Evolutionary conservation across 257 asterid species (phyloP).

Genomic region (Oldenlandia corymbosa): DNA sequence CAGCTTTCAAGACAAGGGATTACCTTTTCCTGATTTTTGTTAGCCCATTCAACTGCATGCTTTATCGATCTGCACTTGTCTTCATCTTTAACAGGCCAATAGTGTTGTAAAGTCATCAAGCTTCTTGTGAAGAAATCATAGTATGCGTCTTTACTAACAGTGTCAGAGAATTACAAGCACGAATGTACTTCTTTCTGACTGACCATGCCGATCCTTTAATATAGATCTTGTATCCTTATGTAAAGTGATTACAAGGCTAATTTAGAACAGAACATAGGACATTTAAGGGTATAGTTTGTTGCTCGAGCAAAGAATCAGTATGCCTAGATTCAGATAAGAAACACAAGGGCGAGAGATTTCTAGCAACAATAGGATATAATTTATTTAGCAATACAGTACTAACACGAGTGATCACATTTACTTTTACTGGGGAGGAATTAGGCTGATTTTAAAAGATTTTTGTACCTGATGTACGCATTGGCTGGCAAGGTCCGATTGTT

Average conservation of each 20-base stretch:
- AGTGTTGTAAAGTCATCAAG: conserved; percentile 72
- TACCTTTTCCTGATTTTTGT: conserved; percentile 51
- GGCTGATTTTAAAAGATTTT: neutral
- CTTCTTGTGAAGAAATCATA: conserved; percentile 81
- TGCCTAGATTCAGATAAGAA: neutral
- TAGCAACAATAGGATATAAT: neutral
- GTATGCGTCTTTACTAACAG: conserved; percentile 56
- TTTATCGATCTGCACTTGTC: conserved; percentile 78
- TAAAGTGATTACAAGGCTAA: neutral
- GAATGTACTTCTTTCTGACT: conserved; percentile 86
- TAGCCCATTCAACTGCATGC: conserved; percentile 87
- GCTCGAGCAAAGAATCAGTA: neutral
- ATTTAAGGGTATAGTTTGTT: neutral
- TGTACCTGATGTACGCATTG: conserved; percentile 77
- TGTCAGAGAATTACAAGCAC: conserved; percentile 69
- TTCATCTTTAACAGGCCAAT: conserved; percentile 69
- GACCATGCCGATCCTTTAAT: conserved; percentile 92
- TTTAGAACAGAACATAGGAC: neutral
- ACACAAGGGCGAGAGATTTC: neutral
- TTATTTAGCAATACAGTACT: too few species aligned
- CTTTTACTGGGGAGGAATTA: neutral
- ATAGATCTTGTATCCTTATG: conserved; percentile 61
- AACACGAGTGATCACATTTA: neutral
- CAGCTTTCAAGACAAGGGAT: neutral
- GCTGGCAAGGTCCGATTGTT: conserved; percentile 68